These are phyloP conservation scores for Psilocybe azurescens DNA, from an alignment of 768 basidiomycete genomes.

Conservation along the genomic window DNA sequence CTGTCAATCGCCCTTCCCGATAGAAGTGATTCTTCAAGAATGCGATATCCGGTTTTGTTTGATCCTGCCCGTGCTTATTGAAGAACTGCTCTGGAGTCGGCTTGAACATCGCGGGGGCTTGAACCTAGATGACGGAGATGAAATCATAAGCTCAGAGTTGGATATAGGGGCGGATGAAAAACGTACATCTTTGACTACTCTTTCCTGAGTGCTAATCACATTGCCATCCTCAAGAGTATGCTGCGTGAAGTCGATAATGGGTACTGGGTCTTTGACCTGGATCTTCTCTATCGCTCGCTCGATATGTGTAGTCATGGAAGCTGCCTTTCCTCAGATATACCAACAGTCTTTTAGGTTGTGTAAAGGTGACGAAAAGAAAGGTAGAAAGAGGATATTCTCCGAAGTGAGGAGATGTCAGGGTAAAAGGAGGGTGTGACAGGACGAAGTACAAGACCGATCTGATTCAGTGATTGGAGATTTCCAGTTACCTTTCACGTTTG, in stretches of 20 bases:
- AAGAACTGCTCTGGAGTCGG: slow-evolving; percentile 97
- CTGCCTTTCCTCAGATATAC: slow-evolving; percentile 19
- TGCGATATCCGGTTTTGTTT: slow-evolving; percentile 90
- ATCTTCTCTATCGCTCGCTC: slow-evolving; percentile 75
- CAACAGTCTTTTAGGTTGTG: slow-evolving; percentile 14
- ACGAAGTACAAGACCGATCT: slow-evolving; percentile 28
- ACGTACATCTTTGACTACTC: slow-evolving; percentile 94
- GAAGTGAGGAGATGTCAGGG: slow-evolving; percentile 7
- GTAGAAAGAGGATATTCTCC: slow-evolving; percentile 6
- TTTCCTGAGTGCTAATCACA: slow-evolving; percentile 90
- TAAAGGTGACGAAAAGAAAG: slow-evolving; percentile 18
- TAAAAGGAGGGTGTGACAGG: slow-evolving; percentile 24
- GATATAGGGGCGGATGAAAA: background rate
- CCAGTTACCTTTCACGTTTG: background rate
- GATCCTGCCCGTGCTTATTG: slow-evolving; percentile 71
- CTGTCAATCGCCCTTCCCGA: slow-evolving; percentile 90
- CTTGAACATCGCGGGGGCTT: slow-evolving; percentile 93
- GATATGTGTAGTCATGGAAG: slow-evolving; percentile 56
- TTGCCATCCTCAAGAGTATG: slow-evolving; percentile 93
- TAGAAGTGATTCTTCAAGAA: slow-evolving; percentile 99
- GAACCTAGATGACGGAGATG: slow-evolving; percentile 62
- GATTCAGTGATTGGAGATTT: slow-evolving; percentile 20
- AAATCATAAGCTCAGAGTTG: slow-evolving; percentile 8
- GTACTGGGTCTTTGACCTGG: slow-evolving; percentile 46
- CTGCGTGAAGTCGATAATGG: slow-evolving; percentile 88